These are phyloP conservation scores for Pythium folliculosum DNA, from an alignment of 352 stramenopile species.

Conservation along the genomic window DNA sequence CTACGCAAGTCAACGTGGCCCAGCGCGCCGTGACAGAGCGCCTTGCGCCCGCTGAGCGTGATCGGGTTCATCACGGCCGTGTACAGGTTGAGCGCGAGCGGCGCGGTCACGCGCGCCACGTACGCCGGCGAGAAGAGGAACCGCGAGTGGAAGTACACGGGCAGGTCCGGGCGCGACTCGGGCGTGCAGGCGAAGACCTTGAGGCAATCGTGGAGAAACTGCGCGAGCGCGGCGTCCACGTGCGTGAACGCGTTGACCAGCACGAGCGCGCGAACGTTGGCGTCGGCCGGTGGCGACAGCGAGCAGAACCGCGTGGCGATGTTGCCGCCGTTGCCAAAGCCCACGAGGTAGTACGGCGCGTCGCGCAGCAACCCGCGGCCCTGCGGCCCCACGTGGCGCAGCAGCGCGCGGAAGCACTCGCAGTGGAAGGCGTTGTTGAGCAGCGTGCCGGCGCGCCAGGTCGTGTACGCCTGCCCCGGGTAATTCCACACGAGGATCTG, in stretches of 20 bases:
- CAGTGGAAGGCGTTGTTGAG: slow-evolving; percentile 94
- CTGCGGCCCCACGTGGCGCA: slow-evolving; percentile 50
- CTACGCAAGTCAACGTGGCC: slow-evolving; percentile 74
- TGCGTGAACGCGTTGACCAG: slow-evolving; percentile 91
- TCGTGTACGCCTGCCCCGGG: slow-evolving; percentile 94
- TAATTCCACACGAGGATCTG: slow-evolving; percentile 96
- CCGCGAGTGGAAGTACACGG: slow-evolving; percentile 94
- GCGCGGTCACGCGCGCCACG: slow-evolving; percentile 90
- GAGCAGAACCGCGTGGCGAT: slow-evolving; percentile 85
- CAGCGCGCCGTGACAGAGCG: slow-evolving; percentile 89
- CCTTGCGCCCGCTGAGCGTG: slow-evolving; percentile 86
- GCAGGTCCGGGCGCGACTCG: slow-evolving; percentile 89
- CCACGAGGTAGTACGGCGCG: slow-evolving; percentile 92
- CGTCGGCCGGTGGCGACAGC: slow-evolving; percentile 44
- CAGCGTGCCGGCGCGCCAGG: slow-evolving; percentile 84
- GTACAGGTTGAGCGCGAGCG: slow-evolving; percentile 95
- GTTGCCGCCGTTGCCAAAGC: slow-evolving; percentile 90
- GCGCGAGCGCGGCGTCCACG: slow-evolving; percentile 90
- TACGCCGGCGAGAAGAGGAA: slow-evolving; percentile 94
- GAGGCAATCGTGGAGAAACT: slow-evolving; percentile 94
- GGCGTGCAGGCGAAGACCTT: slow-evolving; percentile 94
- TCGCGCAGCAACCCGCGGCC: slow-evolving; percentile 52
- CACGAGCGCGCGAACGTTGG: slow-evolving; percentile 79
- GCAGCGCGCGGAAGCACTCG: slow-evolving; percentile 82
- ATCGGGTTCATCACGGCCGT: slow-evolving; percentile 95